These are phyloP conservation scores for Pleodorina starrii DNA, from an alignment of 139 green algal species.

Conservation along the genomic window DNA sequence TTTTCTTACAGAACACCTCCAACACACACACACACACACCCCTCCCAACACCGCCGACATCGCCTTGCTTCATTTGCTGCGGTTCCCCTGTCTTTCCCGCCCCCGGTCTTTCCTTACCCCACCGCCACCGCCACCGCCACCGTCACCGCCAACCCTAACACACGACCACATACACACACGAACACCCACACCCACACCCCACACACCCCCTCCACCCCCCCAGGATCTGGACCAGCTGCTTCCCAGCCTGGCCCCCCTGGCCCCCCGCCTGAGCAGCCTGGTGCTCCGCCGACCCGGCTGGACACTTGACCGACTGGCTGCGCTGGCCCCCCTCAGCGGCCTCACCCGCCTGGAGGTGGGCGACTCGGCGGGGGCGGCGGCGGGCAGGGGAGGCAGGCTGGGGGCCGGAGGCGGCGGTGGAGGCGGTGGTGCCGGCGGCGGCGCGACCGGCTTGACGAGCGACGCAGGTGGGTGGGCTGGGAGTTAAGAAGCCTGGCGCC, in stretches of 20 bases:
- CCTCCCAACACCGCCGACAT: too few species aligned
- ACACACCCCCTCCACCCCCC: too few species aligned
- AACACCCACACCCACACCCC: too few species aligned
- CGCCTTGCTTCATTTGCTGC: too few species aligned
- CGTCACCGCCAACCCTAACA: too few species aligned
- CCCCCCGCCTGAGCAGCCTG: constrained; percentile 7
- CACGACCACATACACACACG: too few species aligned
- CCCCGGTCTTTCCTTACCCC: too few species aligned
- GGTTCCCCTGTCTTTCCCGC: too few species aligned
- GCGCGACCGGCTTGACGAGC: not conserved
- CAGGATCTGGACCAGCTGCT: constrained; percentile 28
- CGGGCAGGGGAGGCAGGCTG: not conserved
- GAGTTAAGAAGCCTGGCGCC: not conserved
- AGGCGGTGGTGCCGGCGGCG: not conserved
- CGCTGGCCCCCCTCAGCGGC: constrained; percentile 11
- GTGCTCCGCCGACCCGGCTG: constrained; percentile 22
- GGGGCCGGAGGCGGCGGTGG: not conserved
- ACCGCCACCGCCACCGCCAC: too few species aligned
- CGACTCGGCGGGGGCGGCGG: not conserved
- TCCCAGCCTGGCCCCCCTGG: not conserved
- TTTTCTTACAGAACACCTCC: too few species aligned
- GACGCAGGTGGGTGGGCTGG: constrained; percentile 8
- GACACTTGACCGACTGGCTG: not conserved
- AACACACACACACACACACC: too few species aligned
- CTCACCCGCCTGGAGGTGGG: constrained; percentile 23